phyloP scores from a whole-genome alignment of 768 basidiomycete genomes.

The Suillus decipiens region DNA sequence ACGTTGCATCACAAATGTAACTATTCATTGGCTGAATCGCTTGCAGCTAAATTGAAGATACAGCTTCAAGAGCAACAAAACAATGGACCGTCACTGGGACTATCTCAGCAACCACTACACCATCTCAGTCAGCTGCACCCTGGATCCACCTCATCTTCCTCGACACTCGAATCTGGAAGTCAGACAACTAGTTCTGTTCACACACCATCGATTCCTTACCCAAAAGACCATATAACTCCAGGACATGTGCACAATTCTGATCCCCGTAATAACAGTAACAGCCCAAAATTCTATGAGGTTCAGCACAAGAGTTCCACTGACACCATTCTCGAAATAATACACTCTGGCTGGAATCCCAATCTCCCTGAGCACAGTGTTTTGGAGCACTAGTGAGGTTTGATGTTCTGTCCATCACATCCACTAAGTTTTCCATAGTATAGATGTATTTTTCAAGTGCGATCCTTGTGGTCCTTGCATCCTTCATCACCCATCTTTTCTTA shows the following conservation, averaged over 20 bases:
- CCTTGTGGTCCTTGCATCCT: slow-evolving; percentile 85
- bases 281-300: slow-evolving; percentile 48
- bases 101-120: slow-evolving; percentile 16
- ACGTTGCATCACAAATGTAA: slow-evolving; percentile 22
- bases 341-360: slow-evolving; percentile 84
- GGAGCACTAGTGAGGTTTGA: slow-evolving; percentile 64
- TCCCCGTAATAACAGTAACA: slow-evolving; percentile 48
- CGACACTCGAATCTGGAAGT: slow-evolving; percentile 14
- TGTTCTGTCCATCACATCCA: neutral
- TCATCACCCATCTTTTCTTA: slow-evolving; percentile 77
- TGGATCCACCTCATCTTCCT: slow-evolving; percentile 26
- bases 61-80: slow-evolving; percentile 58
- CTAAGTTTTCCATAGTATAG: slow-evolving; percentile 54
- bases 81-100: slow-evolving; percentile 39
- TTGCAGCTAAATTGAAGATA: slow-evolving; percentile 61
- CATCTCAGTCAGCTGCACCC: slow-evolving; percentile 21
- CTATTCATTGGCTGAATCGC: slow-evolving; percentile 16
- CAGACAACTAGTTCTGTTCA: slow-evolving; percentile 14
- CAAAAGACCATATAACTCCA: slow-evolving; percentile 23
- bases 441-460: slow-evolving; percentile 86
- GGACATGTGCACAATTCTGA: slow-evolving; percentile 37
- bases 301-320: slow-evolving; percentile 45
- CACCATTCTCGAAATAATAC: slow-evolving; percentile 64
- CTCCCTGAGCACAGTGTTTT: slow-evolving; percentile 74
- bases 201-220: slow-evolving; percentile 6